A percentile compares a stretch with the other conserved stretches of the same genome.
Conservation (phyloP, 257 asterid genomes). For the Solanum okadae region DNA sequence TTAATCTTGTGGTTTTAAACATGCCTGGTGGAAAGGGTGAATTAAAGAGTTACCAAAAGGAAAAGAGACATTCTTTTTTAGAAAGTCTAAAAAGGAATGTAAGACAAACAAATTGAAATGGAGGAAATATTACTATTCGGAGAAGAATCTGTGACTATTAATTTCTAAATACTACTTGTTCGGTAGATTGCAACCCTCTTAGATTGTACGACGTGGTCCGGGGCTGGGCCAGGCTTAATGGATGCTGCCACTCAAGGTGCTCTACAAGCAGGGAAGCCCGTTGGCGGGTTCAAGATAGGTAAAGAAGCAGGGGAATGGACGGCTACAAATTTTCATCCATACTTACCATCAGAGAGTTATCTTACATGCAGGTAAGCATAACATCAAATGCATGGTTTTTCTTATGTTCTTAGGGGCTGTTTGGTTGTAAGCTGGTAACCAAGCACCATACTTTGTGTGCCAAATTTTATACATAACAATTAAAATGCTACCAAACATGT, state of each 20-base stretch:
- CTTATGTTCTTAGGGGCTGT: not conserved
- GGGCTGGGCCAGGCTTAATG: slow-evolving; percentile 95
- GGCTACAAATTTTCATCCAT: slow-evolving; percentile 57
- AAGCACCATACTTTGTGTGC: not conserved
- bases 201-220: slow-evolving; percentile 89
- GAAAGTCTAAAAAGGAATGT: not conserved
- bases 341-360: slow-evolving; percentile 58
- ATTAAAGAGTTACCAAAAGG: not conserved
- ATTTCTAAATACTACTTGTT: not conserved
- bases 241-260: slow-evolving; percentile 96
- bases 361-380: slow-evolving; percentile 71
- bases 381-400: not conserved
- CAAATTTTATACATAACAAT: not conserved
- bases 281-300: slow-evolving; percentile 89
- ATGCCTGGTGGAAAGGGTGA: not conserved
- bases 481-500: not conserved
- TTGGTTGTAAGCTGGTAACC: not conserved
- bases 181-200: slow-evolving; percentile 62
- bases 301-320: slow-evolving; percentile 96
- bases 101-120: not conserved
- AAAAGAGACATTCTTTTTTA: not conserved
- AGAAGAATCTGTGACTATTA: not conserved
- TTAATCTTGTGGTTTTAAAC: not conserved
- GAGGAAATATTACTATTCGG: not conserved
- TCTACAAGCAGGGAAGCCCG: slow-evolving; percentile 66